Base-by-base conservation (phyloP, 148 eudicot genomes). In the Rhododendron ovatum region DNA sequence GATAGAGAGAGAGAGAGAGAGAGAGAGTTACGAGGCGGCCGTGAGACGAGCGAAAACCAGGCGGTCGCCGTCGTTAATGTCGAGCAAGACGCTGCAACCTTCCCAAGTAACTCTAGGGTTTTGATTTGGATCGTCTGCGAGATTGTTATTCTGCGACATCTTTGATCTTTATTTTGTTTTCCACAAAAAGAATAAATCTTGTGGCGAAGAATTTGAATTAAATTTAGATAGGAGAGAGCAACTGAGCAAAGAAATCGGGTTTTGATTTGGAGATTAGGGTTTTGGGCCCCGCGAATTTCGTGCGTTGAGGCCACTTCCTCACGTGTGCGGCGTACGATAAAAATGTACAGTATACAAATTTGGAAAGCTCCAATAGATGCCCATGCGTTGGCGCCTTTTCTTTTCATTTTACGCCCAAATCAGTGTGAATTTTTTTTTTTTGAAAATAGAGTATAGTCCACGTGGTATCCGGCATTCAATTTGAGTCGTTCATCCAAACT, bases 41-140 rank as follows among this genome's bases (percentile, higher is more conserved):
- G 96, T 93, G 18, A 97, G 98, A 78, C 99, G 98, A 30, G 98
- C 95, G 47, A 97, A 97, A 86, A 93, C 93, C 55, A 97, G 88
- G 15, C 98, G 94, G 76, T 97, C 99, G 5, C 98, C 98, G 82
- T 97, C 99, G 39, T 97, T 97, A 30, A 97, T 89, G 85, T 97
- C 99, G 33, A 97, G 94, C 90, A 97, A 87, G 2, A 97, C 99
- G 45, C 93, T 97, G 89, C 99, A 95, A 71, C 99, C 98, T 90
- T 95, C 96, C 95, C 95, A 95, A 14, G 98, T 91, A n/a, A 93
- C 87, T 90, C 98, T 88, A 85, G 87, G 86, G 87, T 86, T 92
- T 84, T 74, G 87, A 77, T 71, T 83, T 63, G 87, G 86, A 43
- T 82, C 86, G 39, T 83, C 89, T 84, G 81, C 86, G 11, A 55